Evolutionary conservation across 805 yeast species (phyloP).

Genomic region (Citeromyces nyonsensis): DNA sequence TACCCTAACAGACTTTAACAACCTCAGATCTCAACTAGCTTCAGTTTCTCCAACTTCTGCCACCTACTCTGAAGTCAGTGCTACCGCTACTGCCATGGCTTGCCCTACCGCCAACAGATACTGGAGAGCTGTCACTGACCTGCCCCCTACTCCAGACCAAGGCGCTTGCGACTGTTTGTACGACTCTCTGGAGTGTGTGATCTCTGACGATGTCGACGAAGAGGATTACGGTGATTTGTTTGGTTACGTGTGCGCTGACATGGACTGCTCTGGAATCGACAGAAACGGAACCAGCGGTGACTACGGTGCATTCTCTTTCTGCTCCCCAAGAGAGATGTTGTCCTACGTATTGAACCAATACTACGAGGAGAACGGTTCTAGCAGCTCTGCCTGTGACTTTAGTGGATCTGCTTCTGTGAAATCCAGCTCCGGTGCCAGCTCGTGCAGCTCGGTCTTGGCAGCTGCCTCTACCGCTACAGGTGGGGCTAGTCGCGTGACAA

Average conservation of each 20-base stretch:
- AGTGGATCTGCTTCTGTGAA: conserved; percentile 48
- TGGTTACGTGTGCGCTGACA: conserved; percentile 35
- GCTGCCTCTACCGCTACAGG: conserved; percentile 27
- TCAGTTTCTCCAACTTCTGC: conserved; percentile 33
- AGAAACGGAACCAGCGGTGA: conserved; percentile 47
- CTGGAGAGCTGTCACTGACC: conserved; percentile 53
- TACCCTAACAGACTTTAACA: conserved; percentile 44
- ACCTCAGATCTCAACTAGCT: conserved; percentile 39
- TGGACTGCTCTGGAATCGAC: conserved; percentile 46
- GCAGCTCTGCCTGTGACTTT: conserved; percentile 50
- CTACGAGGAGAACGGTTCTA: conserved; percentile 28
- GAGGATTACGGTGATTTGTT: conserved; percentile 49
- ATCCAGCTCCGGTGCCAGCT: conserved; percentile 21
- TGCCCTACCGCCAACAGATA: conserved; percentile 36
- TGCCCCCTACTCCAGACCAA: conserved; percentile 71
- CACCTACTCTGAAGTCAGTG: conserved; percentile 15
- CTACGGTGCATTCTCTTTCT: conserved; percentile 65
- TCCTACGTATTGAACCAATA: conserved; percentile 53
- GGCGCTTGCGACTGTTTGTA: conserved; percentile 50
- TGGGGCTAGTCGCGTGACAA: conserved; percentile 20
- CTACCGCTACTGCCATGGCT: conserved; percentile 15
- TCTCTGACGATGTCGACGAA: conserved; percentile 29
- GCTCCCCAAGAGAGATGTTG: conserved; percentile 56
- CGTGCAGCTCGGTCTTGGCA: conserved; percentile 33
- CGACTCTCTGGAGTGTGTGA: conserved; percentile 40